Evolutionary conservation across 257 asterid genomes (phyloP).

Genomic region (Solanum bulbocastanum): DNA sequence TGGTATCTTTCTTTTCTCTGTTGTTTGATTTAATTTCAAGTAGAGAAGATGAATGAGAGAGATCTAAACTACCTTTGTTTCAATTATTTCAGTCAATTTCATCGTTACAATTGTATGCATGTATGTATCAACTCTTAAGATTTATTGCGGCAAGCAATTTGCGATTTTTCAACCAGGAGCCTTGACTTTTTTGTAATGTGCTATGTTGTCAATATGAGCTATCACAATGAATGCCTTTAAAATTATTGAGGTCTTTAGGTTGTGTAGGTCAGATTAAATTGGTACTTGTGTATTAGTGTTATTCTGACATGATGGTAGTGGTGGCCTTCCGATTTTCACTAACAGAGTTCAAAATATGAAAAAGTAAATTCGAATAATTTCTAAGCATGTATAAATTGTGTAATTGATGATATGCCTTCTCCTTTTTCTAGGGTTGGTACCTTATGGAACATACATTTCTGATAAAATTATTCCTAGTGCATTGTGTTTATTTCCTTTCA

Average conservation of each 20-base stretch:
- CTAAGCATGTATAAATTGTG: too few relatives aligned
- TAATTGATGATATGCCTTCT: background rate
- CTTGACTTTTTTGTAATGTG: background rate
- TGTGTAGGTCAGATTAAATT: background rate
- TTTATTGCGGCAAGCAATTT: too few relatives aligned
- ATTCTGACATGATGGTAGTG: background rate
- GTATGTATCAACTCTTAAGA: too few relatives aligned
- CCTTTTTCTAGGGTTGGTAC: background rate
- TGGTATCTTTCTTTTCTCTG: conserved; percentile 9
- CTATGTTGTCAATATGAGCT: background rate
- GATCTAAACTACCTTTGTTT: background rate
- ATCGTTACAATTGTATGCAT: too few relatives aligned
- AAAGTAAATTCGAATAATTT: too few relatives aligned
- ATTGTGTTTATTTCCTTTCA: background rate
- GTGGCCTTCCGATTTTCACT: background rate
- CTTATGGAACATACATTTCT: background rate
- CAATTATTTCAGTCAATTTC: too few relatives aligned
- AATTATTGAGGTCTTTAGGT: background rate
- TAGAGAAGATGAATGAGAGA: background rate
- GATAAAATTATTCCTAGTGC: background rate
- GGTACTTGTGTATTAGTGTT: background rate
- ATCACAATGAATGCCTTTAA: background rate
- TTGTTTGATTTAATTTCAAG: background rate
- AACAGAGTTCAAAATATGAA: too few relatives aligned
- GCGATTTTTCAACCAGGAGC: background rate